Base-by-base conservation (phyloP, 768 basidiomycete genomes). In the Mycena maculata region DNA sequence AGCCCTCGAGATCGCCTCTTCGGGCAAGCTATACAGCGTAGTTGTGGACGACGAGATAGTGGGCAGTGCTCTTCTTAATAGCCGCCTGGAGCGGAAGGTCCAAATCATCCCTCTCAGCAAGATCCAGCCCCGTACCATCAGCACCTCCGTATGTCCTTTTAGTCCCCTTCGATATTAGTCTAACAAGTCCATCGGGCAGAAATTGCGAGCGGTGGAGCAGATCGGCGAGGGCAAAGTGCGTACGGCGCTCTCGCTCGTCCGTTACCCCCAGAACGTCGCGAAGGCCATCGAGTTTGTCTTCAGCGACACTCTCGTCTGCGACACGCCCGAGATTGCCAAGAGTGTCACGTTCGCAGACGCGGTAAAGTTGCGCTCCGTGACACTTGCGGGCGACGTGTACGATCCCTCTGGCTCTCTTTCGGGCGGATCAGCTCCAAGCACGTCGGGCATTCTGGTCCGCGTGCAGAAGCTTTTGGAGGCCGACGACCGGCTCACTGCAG, bases 61-160 rank as follows among this genome's bases (percentile, higher is more conserved):
- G 48, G 96, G 95, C 30, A 93, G 92, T 72, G 89, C 92, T 30
- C 85, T 99, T 27, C 81, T 99, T 50, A 87, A 92, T 75, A 88
- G 85, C 13, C 74, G 83, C 53, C 87, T 99, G 71, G 91, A 88
- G 81, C 95, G 92, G 78, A 89, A 96, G 22, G 93, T 97, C 22
- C 98, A 95, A 0, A 89, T 98, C 77, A 95, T 99, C 70, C 97
- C 97, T 0, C 81, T 99, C 52, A 97, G 91, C 78, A 97, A 95
- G 81, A 96, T 99, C 74, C 88, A 87, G 57, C 84, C 89, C 1
- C 87, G 84, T 71, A 86, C 76, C 18, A 73, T 87, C 16, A 67
- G 77, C 33, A 60, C 76, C 6, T 72, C 76, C 63, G 93, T 85
- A 85, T 81, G 78, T 71, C 22, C 13, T 9, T 52, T 39, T 18